Evolutionary conservation across 208 protist species (phyloP).

Genomic region (Naegleria fowleri): DNA sequence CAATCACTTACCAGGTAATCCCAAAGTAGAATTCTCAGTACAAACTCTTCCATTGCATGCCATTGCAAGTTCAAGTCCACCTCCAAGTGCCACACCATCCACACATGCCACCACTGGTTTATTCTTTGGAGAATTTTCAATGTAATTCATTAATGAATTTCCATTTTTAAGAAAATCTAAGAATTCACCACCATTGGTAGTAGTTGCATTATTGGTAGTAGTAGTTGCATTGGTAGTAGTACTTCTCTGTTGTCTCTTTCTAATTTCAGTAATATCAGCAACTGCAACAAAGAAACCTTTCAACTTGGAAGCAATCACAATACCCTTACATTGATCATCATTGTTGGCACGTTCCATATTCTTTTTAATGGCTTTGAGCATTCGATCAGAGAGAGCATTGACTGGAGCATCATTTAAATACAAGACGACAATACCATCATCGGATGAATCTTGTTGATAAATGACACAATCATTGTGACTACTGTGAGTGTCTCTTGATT

Average conservation of each 20-base stretch:
- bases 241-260: background rate
- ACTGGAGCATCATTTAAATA: constrained; percentile 16
- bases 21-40: background rate
- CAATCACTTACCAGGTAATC: constrained; percentile 26
- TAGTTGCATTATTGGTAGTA: too few relatives aligned
- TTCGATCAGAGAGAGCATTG: background rate
- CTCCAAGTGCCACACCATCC: constrained; percentile 16
- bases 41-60: constrained; percentile 20
- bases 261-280: background rate
- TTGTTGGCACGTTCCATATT: background rate
- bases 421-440: background rate
- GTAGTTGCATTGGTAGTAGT: too few relatives aligned
- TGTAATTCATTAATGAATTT: constrained; percentile 1
- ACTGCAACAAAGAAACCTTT: constrained; percentile 21
- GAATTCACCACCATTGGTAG: background rate
- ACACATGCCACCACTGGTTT: constrained; percentile 12
- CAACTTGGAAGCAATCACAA: background rate
- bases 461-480: background rate
- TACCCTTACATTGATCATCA: constrained; percentile 8
- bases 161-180: background rate
- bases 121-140: background rate
- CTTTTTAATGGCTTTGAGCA: background rate
- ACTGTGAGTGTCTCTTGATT: too few relatives aligned
- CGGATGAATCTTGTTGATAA: background rate
- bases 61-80: constrained; percentile 27